These are phyloP conservation scores for Ganoderma meredithae DNA, from an alignment of 1,284 basidiomycete genomes.

Conservation along the genomic window DNA sequence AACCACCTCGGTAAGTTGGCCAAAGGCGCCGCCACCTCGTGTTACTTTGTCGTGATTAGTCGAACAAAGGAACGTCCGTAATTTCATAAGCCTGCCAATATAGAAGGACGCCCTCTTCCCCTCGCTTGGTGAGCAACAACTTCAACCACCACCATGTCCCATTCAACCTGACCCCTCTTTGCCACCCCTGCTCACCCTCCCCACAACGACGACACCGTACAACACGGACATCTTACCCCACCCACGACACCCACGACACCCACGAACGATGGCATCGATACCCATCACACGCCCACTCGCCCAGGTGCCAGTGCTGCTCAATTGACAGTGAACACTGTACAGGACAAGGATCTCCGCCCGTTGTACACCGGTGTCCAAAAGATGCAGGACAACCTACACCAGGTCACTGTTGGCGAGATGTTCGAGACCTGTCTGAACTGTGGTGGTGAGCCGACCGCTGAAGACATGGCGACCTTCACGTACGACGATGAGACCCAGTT, in stretches of 20 bases:
- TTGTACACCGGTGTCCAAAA: not conserved
- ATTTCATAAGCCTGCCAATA: not conserved
- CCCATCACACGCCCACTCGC: not conserved
- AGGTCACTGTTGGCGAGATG: not conserved
- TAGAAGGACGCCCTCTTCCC: not conserved
- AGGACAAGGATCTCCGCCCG: not conserved
- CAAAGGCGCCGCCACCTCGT: not conserved
- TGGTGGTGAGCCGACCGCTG: not conserved
- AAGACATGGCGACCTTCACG: not conserved
- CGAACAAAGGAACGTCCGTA: not conserved
- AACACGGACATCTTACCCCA: not conserved
- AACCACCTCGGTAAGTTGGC: not conserved
- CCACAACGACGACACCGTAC: not conserved
- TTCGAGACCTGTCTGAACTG: not conserved
- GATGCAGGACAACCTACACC: not conserved
- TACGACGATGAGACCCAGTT: not conserved
- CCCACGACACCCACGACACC: not conserved
- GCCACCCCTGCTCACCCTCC: not conserved
- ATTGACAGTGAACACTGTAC: not conserved
- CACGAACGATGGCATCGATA: not conserved
- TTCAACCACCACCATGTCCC: not conserved
- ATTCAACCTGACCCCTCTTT: not conserved
- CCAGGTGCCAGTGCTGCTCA: not conserved
- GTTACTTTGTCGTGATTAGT: not conserved
- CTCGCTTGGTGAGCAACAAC: not conserved